Base-by-base conservation (phyloP, 2,329 filamentous ascomycete species). In the Chaetomium olivaceum region DNA sequence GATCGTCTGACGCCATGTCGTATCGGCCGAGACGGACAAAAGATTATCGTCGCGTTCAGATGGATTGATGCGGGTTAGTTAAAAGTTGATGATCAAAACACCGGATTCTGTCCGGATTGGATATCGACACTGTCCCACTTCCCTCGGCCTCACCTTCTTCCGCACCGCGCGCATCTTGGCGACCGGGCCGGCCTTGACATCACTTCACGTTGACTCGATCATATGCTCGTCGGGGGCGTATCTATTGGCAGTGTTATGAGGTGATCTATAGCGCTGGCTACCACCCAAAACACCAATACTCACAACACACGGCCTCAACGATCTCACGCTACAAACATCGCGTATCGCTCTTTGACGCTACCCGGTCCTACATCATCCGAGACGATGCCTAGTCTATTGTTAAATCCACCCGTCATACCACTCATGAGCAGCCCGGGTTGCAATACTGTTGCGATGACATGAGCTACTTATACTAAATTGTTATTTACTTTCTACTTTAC, bases 121-220 rank as follows among this genome's bases (percentile, higher is more conserved):
- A 36, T 58, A 33, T 55, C 48, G 23, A 14, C 16, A 3, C 21
- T 23, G 60, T 57, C 29, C 23, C 54, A 55, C 31, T 52, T 9
- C 23, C 51, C 55, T 62, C 66, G 66, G 66, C 43, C 27, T 43
- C 62, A 67, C 59, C 56, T 67, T 67, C 54, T 67, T 67, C 66
- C 66, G 63, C 62, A 63, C 62, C 64, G 58, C 12, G 19, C 57
- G 19, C 43, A 14, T 9, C 57, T 58, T 58, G 25, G 27, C 58
- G 19, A 14, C 57, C 27, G 6, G 27, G 6, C 6, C 3, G 27
- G 6, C 27, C 3, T 6, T 29, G 27, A 29, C 5, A 7, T 33
- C 19, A 23, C 46, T 48, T 48, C n/a, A 31, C 62, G 31, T 63
- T 23, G 25, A 16, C 14, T 43, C 19, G 16, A 19, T 8, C 16